A percentile compares a stretch with the other conserved stretches of the same genome.
Conservation (phyloP, 2,329 filamentous ascomycete genomes). For the Penicillium sp. region DNA sequence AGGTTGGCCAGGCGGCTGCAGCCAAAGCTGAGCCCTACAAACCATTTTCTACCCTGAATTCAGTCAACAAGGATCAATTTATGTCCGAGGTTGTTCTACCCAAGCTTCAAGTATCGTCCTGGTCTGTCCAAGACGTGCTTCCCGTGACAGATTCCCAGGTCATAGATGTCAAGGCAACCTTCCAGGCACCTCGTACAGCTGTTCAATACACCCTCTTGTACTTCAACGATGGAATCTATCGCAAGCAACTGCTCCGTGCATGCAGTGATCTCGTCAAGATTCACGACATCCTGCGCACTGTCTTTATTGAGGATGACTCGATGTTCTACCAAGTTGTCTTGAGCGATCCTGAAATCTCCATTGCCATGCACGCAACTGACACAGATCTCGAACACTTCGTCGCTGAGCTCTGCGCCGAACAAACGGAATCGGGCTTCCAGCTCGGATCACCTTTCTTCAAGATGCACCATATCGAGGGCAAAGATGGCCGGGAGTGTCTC, state of each 20-base stretch:
- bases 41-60: constrained; percentile 53
- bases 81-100: constrained; percentile 48
- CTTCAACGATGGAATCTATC: constrained; percentile 52
- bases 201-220: constrained; percentile 63
- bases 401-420: constrained; percentile 49
- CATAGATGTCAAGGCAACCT: constrained; percentile 58
- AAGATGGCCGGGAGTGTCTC: constrained; percentile 37
- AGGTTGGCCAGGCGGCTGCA: constrained; percentile 34
- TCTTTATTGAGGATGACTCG: constrained; percentile 56
- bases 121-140: constrained; percentile 55
- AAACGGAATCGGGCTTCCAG: constrained; percentile 53
- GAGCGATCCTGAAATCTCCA: constrained; percentile 45
- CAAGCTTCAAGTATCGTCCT: constrained; percentile 48
- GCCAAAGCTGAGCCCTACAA: constrained; percentile 28
- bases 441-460: constrained; percentile 59
- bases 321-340: constrained; percentile 56
- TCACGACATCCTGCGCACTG: constrained; percentile 63
- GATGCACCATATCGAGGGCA: constrained; percentile 49
- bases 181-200: constrained; percentile 59
- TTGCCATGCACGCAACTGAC: constrained; percentile 50
- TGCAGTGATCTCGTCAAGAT: constrained; percentile 50
- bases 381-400: constrained; percentile 49
- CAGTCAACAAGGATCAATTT: constrained; percentile 41
- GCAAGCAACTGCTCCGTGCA: constrained; percentile 42
- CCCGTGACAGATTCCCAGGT: constrained; percentile 59